Evolutionary conservation across 345 rosid genomes (phyloP), one percentile per base, ranked within the genome.

Genomic region (Gossypium herbaceum): DNA sequence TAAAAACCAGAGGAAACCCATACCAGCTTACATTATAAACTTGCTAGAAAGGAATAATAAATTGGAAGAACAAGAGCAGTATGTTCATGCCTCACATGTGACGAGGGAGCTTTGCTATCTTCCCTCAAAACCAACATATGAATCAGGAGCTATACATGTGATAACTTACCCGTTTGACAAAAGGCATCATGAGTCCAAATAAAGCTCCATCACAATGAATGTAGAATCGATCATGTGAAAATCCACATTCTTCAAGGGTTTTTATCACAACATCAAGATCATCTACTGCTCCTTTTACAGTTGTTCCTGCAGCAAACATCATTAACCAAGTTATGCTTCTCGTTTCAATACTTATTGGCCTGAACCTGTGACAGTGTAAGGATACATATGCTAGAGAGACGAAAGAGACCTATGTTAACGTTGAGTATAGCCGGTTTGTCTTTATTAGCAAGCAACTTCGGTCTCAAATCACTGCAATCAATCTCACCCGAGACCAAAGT

Each of bases 111-210:
- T 3, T 68, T 34, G 20, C 22, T 22, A 80, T n/a, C 29, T 64
- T 27, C 51, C 25, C 4, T 51, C 10, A 50, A n/a, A 27, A 50
- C 6, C 52, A 48, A 12, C 52, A 48, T 15, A 48, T 48, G 52
- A 15, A 48, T 12, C 12, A 77, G 15, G 22, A 25, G 50, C 68
- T 17, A 69, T 34, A 59, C 68, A 44, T 27, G 15, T 29, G 4
- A 34, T 51, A 47, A 82, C 93, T 87, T 87, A 90, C 99, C 34
- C 82, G 91, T 79, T 93, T 91, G 48, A 95, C 98, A 29, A 95
- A 95, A 72, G 98, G 99, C 91, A 95, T 90, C 99, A 95, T 95
- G 39, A 95, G 97, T 74, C 99, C 99, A 79, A 95, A 95, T 62
- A 95, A 59, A 81, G 99, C 99, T 75, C 99, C 98, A 75, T 95